A percentile compares a stretch with the other conserved stretches of the same genome.
These are phyloP conservation scores for Chlorella sp. DNA, from an alignment of 139 green algal species.

Conservation along the genomic window DNA sequence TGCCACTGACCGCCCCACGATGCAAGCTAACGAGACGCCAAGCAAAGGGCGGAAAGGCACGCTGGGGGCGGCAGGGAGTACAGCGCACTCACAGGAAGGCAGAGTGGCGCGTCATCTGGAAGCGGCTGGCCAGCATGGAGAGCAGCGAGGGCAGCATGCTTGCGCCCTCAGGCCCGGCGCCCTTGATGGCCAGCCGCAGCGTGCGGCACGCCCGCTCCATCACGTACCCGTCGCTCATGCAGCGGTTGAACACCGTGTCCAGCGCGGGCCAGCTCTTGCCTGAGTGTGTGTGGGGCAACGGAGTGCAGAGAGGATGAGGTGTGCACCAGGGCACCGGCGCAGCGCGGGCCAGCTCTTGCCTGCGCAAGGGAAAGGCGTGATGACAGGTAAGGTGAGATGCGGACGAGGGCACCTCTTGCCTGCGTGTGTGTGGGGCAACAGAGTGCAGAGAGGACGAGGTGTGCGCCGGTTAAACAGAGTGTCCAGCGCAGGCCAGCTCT, in stretches of 20 bases:
- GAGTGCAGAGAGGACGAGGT: too few species aligned
- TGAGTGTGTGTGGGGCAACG: not conserved
- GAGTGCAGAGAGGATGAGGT: not conserved
- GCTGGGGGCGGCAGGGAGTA: too few species aligned
- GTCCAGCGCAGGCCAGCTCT: not conserved
- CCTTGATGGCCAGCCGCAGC: slow-evolving; percentile 56
- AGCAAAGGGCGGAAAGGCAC: too few species aligned
- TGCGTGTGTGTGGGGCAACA: not conserved
- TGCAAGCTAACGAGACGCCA: too few species aligned
- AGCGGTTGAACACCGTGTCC: slow-evolving; percentile 10
- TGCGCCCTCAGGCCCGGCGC: slow-evolving; percentile 30
- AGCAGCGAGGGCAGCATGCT: slow-evolving; percentile 50
- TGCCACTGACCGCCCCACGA: too few species aligned
- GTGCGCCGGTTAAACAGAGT: slow-evolving; percentile 14
- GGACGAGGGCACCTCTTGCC: not conserved
- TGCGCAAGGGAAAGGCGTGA: too few species aligned
- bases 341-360: too few species aligned
- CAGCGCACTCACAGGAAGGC: slow-evolving; percentile 56
- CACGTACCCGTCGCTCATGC: slow-evolving; percentile 6
- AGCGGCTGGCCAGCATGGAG: slow-evolving; percentile 48
- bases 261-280: not conserved
- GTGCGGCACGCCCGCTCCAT: slow-evolving; percentile 36
- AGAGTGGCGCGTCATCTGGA: slow-evolving; percentile 49
- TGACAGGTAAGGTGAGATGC: too few species aligned
- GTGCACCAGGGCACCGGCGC: not conserved